Percentiles rank a stretch among this genome's conserved stretches.
phyloP scores from a whole-genome alignment of 169 alveolate genomes.

The Plasmodium gonderi region DNA sequence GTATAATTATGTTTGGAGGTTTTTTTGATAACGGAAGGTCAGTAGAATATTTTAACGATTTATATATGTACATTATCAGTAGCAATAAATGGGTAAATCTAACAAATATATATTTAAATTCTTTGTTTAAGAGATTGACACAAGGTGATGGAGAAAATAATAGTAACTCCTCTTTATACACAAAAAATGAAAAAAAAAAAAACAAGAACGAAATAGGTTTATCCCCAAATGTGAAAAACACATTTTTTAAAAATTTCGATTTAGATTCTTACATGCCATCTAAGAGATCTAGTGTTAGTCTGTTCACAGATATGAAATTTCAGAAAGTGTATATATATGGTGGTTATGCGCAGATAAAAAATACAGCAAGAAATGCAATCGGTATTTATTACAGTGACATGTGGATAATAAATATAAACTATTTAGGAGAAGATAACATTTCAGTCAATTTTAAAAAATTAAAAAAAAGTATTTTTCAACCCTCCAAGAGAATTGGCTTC shows the following conservation, averaged over 20 bases:
- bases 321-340: constrained; percentile 87
- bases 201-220: constrained; percentile 13
- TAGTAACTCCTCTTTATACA: background rate
- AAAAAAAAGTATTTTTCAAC: constrained; percentile 78
- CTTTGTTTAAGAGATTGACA: constrained; percentile 77
- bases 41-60: constrained; percentile 89
- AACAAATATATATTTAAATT: constrained; percentile 72
- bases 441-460: constrained; percentile 77
- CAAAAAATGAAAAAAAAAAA: constrained; percentile 26
- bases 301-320: constrained; percentile 68
- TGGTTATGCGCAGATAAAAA: constrained; percentile 90
- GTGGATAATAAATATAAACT: constrained; percentile 90
- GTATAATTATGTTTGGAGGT: constrained; percentile 92
- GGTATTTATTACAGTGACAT: constrained; percentile 87
- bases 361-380: constrained; percentile 84
- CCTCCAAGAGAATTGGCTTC: constrained; percentile 84
- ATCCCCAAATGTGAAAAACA: constrained; percentile 34
- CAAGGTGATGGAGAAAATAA: constrained; percentile 25
- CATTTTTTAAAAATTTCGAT: constrained; percentile 59
- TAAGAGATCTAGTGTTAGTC: constrained; percentile 47
- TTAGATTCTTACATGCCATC: constrained; percentile 58
- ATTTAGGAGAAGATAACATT: constrained; percentile 73
- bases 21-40: constrained; percentile 90
- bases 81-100: constrained; percentile 76
- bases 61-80: constrained; percentile 82